phyloP scores from a whole-genome alignment of 148 eudicot genomes.

The Cornus florida region DNA sequence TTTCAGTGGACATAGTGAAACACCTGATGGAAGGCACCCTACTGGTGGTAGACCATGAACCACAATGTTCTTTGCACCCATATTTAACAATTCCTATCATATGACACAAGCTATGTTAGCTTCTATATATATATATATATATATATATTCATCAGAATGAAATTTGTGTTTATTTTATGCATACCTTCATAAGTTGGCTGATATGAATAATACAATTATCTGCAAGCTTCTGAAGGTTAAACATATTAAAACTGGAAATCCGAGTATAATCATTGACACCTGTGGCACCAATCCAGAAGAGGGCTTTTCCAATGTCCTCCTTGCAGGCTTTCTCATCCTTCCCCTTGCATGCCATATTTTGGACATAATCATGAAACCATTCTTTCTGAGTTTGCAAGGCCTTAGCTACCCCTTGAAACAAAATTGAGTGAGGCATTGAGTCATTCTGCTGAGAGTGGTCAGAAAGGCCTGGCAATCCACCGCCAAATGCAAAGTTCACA shows the following conservation, averaged over 20 bases:
- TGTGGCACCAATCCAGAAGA: slow-evolving; percentile 33
- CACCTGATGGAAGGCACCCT: slow-evolving; percentile 28
- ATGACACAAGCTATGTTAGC: slow-evolving; percentile 11
- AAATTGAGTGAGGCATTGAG: background rate
- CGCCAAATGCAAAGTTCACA: slow-evolving; percentile 28
- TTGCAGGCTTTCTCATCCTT: background rate
- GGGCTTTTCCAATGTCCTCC: slow-evolving; percentile 22
- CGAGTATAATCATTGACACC: slow-evolving; percentile 27
- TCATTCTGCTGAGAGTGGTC: too few relatives aligned
- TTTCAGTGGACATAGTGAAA: slow-evolving; percentile 9
- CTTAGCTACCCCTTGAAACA: background rate
- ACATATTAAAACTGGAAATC: background rate
- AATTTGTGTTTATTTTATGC: background rate
- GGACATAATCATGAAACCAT: slow-evolving; percentile 22
- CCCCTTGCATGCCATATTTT: slow-evolving; percentile 10
- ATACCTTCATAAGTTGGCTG: slow-evolving; percentile 23
- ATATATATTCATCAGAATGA: background rate
- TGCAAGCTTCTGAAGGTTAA: slow-evolving; percentile 6
- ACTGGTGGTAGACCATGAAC: slow-evolving; percentile 44
- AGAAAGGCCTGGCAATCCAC: background rate
- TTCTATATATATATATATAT: too few relatives aligned
- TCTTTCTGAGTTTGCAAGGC: slow-evolving; percentile 23
- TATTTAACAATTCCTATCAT: slow-evolving; percentile 21
- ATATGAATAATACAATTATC: slow-evolving; percentile 6
- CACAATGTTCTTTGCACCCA: slow-evolving; percentile 30